phyloP scores from a whole-genome alignment of 2,329 filamentous ascomycete genomes.

The Exophiala bonariae region DNA sequence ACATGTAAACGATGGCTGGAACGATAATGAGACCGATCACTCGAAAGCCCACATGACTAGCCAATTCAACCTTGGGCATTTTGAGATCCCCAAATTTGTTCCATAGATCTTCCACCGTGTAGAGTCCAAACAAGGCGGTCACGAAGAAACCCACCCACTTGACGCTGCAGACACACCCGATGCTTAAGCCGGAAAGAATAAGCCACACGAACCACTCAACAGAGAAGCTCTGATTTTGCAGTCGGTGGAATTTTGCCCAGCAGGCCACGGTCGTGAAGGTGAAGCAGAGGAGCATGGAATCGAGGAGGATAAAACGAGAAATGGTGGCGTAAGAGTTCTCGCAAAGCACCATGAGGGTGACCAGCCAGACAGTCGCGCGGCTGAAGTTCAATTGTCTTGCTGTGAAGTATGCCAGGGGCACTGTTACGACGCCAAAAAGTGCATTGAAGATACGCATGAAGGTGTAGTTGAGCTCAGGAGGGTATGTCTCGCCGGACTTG shows the following conservation, averaged over 20 bases:
- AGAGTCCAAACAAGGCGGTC: conserved; percentile 89
- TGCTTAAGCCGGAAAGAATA: conserved; percentile 87
- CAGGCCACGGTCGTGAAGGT: conserved; percentile 97
- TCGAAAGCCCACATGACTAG: conserved; percentile 75
- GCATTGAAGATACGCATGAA: conserved; percentile 99
- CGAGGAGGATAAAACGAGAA: conserved; percentile 94
- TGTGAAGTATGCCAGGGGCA: conserved; percentile 93
- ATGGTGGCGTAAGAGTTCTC: conserved; percentile 99
- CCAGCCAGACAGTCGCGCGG: conserved; percentile 86
- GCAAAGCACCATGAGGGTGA: conserved; percentile 95
- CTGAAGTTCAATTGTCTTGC: conserved; percentile 86
- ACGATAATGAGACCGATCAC: conserved; percentile 85
- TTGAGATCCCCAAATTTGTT: conserved; percentile 93
- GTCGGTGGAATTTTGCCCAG: conserved; percentile 94
- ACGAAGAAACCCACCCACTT: conserved; percentile 98
- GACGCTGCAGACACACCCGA: conserved; percentile 97
- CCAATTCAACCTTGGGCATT: conserved; percentile 77
- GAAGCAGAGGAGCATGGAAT: conserved; percentile 98
- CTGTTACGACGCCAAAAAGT: conserved; percentile 86
- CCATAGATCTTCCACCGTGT: conserved; percentile 96
- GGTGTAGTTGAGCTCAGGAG: conserved; percentile 89
- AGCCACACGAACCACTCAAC: conserved; percentile 94
- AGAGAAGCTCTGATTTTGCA: conserved; percentile 82
- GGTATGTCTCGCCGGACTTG: conserved; percentile 96
- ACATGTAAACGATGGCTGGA: conserved; percentile 87